phyloP scores from a whole-genome alignment of 2,329 filamentous ascomycete genomes.

The Curvularia sp. region DNA sequence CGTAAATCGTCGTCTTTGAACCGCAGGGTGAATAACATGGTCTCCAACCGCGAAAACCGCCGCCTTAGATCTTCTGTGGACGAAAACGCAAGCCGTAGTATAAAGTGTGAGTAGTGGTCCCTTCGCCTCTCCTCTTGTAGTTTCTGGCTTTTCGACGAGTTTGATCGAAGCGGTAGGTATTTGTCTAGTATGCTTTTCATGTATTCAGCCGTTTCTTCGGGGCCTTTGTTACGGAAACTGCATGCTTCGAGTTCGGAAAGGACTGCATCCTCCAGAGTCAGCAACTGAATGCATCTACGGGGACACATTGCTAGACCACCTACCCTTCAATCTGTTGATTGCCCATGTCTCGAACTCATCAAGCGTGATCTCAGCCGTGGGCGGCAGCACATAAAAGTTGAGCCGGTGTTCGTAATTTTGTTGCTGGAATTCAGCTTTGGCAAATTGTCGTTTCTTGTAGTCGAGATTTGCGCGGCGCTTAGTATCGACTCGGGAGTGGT shows the following conservation, averaged over 20 bases:
- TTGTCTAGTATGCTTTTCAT: constrained; percentile 89
- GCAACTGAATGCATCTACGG: neutral
- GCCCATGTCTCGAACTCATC: constrained; percentile 99
- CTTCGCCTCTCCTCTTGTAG: constrained; percentile 81
- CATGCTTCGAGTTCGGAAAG: constrained; percentile 91
- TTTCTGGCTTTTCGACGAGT: constrained; percentile 67
- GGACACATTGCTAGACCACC: neutral
- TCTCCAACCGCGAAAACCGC: constrained; percentile 86
- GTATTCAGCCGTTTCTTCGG: constrained; percentile 80
- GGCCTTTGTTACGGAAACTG: constrained; percentile 88
- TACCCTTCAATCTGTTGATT: constrained; percentile 82
- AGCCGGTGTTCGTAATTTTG: constrained; percentile 83
- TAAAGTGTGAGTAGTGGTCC: constrained; percentile 98
- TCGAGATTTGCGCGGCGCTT: constrained; percentile 82
- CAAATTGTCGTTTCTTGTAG: constrained; percentile 86
- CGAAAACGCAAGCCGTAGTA: constrained; percentile 89
- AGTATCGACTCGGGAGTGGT: constrained; percentile 58
- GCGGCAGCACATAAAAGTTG: constrained; percentile 89
- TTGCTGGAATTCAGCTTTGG: constrained; percentile 76
- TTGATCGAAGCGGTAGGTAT: constrained; percentile 80
- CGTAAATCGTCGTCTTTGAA: constrained; percentile 76
- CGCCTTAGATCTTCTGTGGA: constrained; percentile 88
- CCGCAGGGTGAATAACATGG: constrained; percentile 84
- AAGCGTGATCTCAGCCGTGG: constrained; percentile 91
- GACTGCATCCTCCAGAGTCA: constrained; percentile 58